Base-by-base conservation (phyloP, 805 yeast species). In the Yueomyces sinensis region DNA sequence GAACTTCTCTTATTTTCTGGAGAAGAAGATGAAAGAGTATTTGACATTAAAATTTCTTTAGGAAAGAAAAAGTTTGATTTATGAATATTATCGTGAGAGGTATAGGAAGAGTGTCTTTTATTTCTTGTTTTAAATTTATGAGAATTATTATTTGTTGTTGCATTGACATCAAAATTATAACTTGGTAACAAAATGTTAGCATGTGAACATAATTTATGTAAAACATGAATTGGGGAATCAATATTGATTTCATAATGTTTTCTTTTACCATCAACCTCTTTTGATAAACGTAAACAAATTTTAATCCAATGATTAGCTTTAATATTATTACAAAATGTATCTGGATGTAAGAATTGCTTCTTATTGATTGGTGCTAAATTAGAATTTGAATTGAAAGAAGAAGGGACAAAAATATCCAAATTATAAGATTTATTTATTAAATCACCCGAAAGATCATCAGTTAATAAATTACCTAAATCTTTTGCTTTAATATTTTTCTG, bases 281-380 rank as follows among this genome's bases (percentile, higher is more conserved):
- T 72, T 4, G 94, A 82, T 28, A 91, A 63, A 34, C 97, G 62
- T 34, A 91, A 59, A 42, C 94, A 80, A 13, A 91, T 70, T 58
- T 91, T 91, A 47, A 91, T 76, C 96, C 98, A 91, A 59, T 91
- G 99, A 48, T 82, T 89, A 5, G 91, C 70, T 58, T 84, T 87
- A 41, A 91, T 84, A 45, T 75, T 76, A 17, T 70, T 72, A 45
- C 69, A 78, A 3, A 82, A 73, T 0, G 95, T 82, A 56, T 91
- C 94, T 1, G 97, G 95, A 47, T 84, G 95, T 20, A 80, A 57
- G 38, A 62, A 65, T 35, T 65, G 68, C 32, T 69, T 68, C 17
- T 69, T 70, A 5, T 25, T 25, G 7, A 22, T 7, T 7, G 24
- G 11, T 7, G 24, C 11, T 7, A 11, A 7, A 7, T 7, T 7